Percentiles rank a stretch among this genome's conserved stretches.
Evolutionary conservation across 129 eudicot genomes (phyloP).

Genomic region (Heracleum sosnowskyi): DNA sequence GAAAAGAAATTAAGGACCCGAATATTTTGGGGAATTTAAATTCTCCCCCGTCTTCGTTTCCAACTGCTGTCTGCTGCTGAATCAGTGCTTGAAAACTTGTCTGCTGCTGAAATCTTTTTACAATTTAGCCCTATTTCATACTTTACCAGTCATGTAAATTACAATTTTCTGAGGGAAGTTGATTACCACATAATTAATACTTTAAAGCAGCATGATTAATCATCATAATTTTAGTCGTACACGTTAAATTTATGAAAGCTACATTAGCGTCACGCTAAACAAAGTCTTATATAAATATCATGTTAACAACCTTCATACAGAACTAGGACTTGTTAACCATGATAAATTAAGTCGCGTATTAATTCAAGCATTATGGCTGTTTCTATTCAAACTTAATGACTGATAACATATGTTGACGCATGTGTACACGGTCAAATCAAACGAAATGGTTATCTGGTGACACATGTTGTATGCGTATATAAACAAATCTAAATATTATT

Average conservation of each 20-base stretch:
- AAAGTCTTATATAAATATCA: neutral
- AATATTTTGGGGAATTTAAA: too few relatives aligned
- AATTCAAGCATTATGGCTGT: neutral
- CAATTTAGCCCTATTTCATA: too few relatives aligned
- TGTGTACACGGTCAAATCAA: neutral
- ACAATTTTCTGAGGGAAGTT: neutral
- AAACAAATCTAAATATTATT: neutral
- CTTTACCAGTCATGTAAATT: too few relatives aligned
- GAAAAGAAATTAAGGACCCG: too few relatives aligned
- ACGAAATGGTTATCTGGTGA: neutral
- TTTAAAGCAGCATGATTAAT: neutral
- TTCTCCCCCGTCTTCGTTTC: too few relatives aligned
- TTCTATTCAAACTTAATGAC: neutral
- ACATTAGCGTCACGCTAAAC: neutral
- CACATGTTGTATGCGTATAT: neutral
- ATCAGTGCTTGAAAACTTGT: too few relatives aligned
- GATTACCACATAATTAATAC: neutral
- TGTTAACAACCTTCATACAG: neutral
- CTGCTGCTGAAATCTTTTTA: too few relatives aligned
- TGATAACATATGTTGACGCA: neutral
- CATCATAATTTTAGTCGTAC: neutral
- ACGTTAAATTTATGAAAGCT: constrained; percentile 1
- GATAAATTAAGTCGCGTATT: neutral
- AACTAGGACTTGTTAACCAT: neutral
- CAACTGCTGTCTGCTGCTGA: too few relatives aligned